Evolutionary conservation across 306 rosid species (phyloP).

Genomic region (Begonia loranthoides): DNA sequence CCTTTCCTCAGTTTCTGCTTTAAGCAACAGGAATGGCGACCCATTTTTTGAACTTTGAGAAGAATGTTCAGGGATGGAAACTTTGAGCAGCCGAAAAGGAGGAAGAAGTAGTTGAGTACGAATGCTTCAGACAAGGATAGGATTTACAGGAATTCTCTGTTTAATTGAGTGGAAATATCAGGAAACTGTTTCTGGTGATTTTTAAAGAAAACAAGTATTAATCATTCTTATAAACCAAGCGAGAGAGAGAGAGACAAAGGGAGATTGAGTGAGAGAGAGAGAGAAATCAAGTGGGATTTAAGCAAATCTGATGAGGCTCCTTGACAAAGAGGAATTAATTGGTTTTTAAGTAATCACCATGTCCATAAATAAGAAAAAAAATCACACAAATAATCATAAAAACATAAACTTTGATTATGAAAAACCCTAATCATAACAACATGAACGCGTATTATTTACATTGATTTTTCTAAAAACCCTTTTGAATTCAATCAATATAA

Average conservation of each 20-base stretch:
- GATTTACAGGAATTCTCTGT: background rate
- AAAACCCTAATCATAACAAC: conserved; percentile 11
- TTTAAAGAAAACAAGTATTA: conserved; percentile 30
- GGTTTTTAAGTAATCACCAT: conserved; percentile 68
- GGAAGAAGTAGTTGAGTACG: background rate
- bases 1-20: conserved; percentile 87
- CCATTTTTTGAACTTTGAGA: conserved; percentile 26
- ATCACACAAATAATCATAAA: background rate
- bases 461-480: too few species aligned
- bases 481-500: too few species aligned
- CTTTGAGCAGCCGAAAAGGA: too few species aligned
- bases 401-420: background rate
- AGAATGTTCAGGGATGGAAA: too few species aligned
- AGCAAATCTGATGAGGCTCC: conserved; percentile 70
- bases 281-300: conserved; percentile 94
- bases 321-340: conserved; percentile 63
- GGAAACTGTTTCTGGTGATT: conserved; percentile 33
- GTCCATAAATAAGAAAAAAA: conserved; percentile 10
- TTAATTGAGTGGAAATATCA: conserved; percentile 13
- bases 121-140: conserved; percentile 7
- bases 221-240: conserved; percentile 88
- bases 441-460: conserved; percentile 12
- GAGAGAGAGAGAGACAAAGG: conserved; percentile 19
- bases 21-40: conserved; percentile 80
- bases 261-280: conserved; percentile 32